Percentiles rank a stretch among this genome's conserved stretches.
Evolutionary conservation across 495 filamentous ascomycete species (phyloP).

Genomic region (Penicillium tannophilum): DNA sequence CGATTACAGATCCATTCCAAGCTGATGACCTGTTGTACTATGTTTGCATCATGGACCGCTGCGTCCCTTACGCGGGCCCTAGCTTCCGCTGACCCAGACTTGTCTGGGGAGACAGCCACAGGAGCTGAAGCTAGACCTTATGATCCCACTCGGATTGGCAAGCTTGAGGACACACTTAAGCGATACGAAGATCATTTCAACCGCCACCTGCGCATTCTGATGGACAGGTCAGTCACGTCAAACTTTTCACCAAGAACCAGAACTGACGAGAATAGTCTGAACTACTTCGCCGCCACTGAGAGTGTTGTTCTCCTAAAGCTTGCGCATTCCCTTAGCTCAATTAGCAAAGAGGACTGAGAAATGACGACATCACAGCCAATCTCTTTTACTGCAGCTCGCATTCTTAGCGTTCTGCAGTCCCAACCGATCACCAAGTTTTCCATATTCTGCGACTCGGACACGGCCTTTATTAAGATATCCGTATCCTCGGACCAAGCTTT

Average conservation of each 20-base stretch:
- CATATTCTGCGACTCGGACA: background rate
- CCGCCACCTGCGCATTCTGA: slow-evolving; percentile 83
- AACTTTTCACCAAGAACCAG: background rate
- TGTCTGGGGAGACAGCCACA: slow-evolving; percentile 50
- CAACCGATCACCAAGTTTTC: background rate
- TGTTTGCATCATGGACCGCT: slow-evolving; percentile 86
- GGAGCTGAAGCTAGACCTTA: slow-evolving; percentile 41
- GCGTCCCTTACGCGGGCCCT: slow-evolving; percentile 74
- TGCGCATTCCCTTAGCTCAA: slow-evolving; percentile 50
- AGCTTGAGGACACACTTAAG: slow-evolving; percentile 79
- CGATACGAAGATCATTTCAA: slow-evolving; percentile 93
- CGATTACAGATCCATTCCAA: slow-evolving; percentile 84
- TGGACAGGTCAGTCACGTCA: slow-evolving; percentile 63
- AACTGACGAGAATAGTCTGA: slow-evolving; percentile 51
- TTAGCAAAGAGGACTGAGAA: slow-evolving; percentile 43
- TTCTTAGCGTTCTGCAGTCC: background rate
- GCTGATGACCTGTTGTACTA: slow-evolving; percentile 85
- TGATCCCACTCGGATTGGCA: slow-evolving; percentile 68
- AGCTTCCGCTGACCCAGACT: slow-evolving; percentile 72
- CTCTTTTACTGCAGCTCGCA: background rate
- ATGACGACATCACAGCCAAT: background rate
- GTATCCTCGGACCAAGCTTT: background rate
- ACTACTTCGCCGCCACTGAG: slow-evolving; percentile 96
- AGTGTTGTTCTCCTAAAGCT: slow-evolving; percentile 90
- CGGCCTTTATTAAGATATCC: background rate